Evolutionary conservation across 192 early-diverging fungal species (phyloP), one percentile per base, ranked within the genome.

Genomic region (Mortierella claussenii): DNA sequence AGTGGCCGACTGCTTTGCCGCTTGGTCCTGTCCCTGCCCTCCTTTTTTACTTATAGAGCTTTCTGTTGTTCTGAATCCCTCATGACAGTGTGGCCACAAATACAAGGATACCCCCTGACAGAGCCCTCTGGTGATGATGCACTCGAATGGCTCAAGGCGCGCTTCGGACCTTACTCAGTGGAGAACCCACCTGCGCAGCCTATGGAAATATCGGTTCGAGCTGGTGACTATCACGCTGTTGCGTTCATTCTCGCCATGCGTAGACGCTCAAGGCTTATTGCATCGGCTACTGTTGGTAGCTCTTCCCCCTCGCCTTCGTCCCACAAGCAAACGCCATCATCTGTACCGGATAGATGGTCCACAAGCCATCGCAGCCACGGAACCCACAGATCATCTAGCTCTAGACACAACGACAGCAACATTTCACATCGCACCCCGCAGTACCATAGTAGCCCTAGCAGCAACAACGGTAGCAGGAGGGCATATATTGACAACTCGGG

Each of bases 231-330:
- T 24, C 73, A 76, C 55, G 73, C 73, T 3, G 73, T 76, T 21
- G 73, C 73, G 13, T 76, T 76, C 40, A 76, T 76, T 21, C 64
- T 76, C n/a, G 73, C 73, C 43, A 76, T 76, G 73, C 73, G 73
- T 23, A 37, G 64, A 33, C 50, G 73, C 10, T 76, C 73, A 13
- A 49, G 64, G 7, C 56, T 60, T 31, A 63, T 57, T 15, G 62
- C 49, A 18, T 21, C 42, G 8, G 45, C n/a, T 34, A 13, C 60
- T 11, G 2, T 34, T 24, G 31, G 7, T 7, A 32, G 28, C 48
- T 7, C 51, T 54, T 27, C 28, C 17, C 32, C 12, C 34, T 7
- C 55, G 7, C 1, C 50, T 5, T 23, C 7, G 32, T 42, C 7
- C 30, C 65, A 24, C 27, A 26, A 5, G 2, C 34, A 40, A 28